Conservation (phyloP, 164 flowering plant genomes). For the Brasenia schreberi region DNA sequence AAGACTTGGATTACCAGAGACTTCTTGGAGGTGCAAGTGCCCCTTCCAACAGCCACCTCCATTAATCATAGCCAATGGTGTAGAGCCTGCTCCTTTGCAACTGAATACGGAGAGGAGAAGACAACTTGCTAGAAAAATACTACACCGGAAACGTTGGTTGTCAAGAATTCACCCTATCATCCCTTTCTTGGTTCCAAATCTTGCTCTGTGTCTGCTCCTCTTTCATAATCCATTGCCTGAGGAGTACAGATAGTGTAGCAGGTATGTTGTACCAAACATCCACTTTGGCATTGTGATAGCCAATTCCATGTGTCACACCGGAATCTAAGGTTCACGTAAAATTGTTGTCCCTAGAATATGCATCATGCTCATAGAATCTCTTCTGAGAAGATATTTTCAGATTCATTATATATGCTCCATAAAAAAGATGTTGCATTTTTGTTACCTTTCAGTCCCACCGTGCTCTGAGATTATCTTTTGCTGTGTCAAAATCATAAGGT, state of each 20-base stretch:
- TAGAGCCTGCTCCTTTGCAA: constrained; percentile 32
- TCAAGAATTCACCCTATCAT: constrained; percentile 41
- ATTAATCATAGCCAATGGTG: constrained; percentile 55
- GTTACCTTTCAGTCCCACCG: too few relatives aligned
- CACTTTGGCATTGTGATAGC: too few relatives aligned
- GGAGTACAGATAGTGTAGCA: neutral
- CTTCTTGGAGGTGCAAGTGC: constrained; percentile 82
- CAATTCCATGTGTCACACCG: too few relatives aligned
- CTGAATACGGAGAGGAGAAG: constrained; percentile 44
- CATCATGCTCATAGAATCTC: too few relatives aligned
- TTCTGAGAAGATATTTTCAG: too few relatives aligned
- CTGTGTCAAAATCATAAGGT: too few relatives aligned
- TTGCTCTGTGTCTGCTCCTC: constrained; percentile 36
- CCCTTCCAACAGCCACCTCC: constrained; percentile 85
- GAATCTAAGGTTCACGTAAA: too few relatives aligned
- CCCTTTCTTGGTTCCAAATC: constrained; percentile 58
- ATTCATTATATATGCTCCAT: too few relatives aligned
- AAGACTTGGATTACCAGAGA: constrained; percentile 35
- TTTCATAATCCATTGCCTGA: constrained; percentile 48
- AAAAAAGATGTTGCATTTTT: too few relatives aligned
- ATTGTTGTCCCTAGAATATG: too few relatives aligned
- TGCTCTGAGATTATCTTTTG: too few relatives aligned
- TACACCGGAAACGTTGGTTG: constrained; percentile 31
- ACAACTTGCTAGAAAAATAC: constrained; percentile 37
- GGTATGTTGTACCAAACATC: too few relatives aligned